phyloP scores from a whole-genome alignment of 148 eudicot species.

The Chenopodium formosanum region DNA sequence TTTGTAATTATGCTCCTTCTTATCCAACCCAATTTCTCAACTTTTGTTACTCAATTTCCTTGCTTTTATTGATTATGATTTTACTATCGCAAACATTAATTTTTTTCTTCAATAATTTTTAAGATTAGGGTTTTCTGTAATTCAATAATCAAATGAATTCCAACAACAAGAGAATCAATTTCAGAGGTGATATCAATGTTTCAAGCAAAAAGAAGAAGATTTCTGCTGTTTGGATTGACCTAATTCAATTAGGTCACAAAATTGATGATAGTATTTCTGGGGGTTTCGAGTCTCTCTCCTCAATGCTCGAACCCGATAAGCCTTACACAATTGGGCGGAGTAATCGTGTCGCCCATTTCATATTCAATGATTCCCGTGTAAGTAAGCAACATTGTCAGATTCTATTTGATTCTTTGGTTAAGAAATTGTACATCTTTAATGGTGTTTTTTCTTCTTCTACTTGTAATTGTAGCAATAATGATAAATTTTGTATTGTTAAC shows the following conservation, averaged over 20 bases:
- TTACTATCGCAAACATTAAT: neutral
- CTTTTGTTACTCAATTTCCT: neutral
- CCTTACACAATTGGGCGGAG: conserved; percentile 67
- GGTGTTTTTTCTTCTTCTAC: conserved; percentile 39
- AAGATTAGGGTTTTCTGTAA: neutral
- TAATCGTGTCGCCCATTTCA: conserved; percentile 37
- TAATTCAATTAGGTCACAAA: conserved; percentile 26
- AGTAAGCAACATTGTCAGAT: conserved; percentile 75
- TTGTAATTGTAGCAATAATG: conserved; percentile 9
- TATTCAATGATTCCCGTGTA: conserved; percentile 53
- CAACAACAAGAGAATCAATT: conserved; percentile 12
- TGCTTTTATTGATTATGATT: no score
- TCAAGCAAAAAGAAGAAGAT: conserved; percentile 16
- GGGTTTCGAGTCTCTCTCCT: conserved; percentile 25
- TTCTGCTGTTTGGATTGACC: conserved; percentile 28
- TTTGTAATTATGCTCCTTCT: neutral
- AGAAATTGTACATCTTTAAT: conserved; percentile 57
- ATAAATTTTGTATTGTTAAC: conserved; percentile 27
- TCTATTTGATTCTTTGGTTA: conserved; percentile 45
- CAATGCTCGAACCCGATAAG: conserved; percentile 36
- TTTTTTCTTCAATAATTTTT: neutral
- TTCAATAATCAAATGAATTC: conserved; percentile 3
- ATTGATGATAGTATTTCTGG: neutral
- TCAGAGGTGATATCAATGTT: neutral
- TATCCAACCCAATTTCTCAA: neutral